These are phyloP conservation scores for Phytophthora macrochlamydospora DNA, from an alignment of 352 stramenopile genomes.

Conservation along the genomic window DNA sequence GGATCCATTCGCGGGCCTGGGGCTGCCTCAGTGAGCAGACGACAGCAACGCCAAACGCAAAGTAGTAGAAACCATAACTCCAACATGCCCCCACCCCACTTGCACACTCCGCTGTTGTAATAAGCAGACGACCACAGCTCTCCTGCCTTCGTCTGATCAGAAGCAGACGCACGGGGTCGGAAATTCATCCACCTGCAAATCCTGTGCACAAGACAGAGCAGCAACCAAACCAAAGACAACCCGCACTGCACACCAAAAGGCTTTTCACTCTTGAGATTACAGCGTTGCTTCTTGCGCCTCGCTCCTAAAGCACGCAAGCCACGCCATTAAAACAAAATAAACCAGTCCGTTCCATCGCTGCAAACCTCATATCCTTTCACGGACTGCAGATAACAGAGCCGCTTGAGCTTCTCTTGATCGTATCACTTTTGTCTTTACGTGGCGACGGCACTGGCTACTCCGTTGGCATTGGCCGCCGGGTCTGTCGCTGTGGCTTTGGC, in stretches of 20 bases:
- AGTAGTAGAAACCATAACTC: slow-evolving; percentile 21
- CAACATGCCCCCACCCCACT: neutral
- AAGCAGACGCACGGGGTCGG: neutral
- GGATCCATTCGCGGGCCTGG: slow-evolving; percentile 80
- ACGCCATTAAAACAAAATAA: slow-evolving; percentile 27
- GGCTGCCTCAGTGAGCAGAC: slow-evolving; percentile 48
- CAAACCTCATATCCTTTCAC: too few relatives aligned
- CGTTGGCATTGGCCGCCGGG: slow-evolving; percentile 1
- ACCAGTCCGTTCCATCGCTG: slow-evolving; percentile 5
- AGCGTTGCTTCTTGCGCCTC: slow-evolving; percentile 20
- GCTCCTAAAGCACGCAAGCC: neutral
- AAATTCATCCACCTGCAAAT: neutral
- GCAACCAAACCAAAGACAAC: neutral
- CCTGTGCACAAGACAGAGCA: neutral
- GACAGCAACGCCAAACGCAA: neutral
- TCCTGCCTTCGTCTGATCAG: neutral
- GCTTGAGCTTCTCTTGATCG: neutral
- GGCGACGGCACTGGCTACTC: slow-evolving; percentile 18
- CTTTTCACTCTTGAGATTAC: slow-evolving; percentile 35
- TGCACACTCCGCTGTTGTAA: too few relatives aligned
- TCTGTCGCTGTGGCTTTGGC: slow-evolving; percentile 4
- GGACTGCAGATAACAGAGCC: too few relatives aligned
- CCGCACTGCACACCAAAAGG: slow-evolving; percentile 6
- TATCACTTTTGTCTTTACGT: slow-evolving; percentile 27
- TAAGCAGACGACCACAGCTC: too few relatives aligned